phyloP scores from a whole-genome alignment of 257 asterid genomes.

The Pogostemon cablin region DNA sequence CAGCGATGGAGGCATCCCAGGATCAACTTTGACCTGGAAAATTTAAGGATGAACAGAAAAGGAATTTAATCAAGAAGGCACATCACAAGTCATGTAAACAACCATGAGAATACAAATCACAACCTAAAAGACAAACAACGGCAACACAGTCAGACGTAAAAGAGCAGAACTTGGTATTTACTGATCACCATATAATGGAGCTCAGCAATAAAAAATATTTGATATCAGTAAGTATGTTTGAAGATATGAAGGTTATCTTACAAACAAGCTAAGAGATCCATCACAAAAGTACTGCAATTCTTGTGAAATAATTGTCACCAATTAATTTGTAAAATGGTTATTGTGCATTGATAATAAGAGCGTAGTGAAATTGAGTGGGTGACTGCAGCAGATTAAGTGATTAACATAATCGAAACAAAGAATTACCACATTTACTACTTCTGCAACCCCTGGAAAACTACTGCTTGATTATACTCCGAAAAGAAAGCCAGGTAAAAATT shows the following conservation, averaged over 20 bases:
- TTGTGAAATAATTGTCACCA: too few species aligned
- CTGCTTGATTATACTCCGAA: neutral
- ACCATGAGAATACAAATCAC: neutral
- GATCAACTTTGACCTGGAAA: conserved; percentile 64
- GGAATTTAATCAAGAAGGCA: conserved; percentile 12
- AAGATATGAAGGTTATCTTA: neutral
- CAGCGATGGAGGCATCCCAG: conserved; percentile 73
- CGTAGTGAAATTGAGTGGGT: neutral
- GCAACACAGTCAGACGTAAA: neutral
- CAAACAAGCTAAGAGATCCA: conserved; percentile 8
- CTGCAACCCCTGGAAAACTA: neutral
- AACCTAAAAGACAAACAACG: conserved; percentile 17
- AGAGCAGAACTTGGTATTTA: neutral
- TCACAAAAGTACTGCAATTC: too few species aligned
- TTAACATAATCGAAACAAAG: neutral
- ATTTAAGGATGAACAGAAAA: conserved; percentile 3
- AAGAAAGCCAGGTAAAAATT: conserved; percentile 13
- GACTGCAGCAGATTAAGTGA: neutral
- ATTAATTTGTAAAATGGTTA: neutral
- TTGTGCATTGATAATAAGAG: neutral
- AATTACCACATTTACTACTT: neutral
- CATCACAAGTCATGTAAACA: conserved; percentile 2
- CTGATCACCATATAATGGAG: conserved; percentile 5
- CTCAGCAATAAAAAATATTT: neutral
- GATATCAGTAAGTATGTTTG: neutral